These are phyloP conservation scores for Pseudogymnoascus sp. DNA, from an alignment of 2,329 filamentous ascomycete species.

Conservation along the genomic window DNA sequence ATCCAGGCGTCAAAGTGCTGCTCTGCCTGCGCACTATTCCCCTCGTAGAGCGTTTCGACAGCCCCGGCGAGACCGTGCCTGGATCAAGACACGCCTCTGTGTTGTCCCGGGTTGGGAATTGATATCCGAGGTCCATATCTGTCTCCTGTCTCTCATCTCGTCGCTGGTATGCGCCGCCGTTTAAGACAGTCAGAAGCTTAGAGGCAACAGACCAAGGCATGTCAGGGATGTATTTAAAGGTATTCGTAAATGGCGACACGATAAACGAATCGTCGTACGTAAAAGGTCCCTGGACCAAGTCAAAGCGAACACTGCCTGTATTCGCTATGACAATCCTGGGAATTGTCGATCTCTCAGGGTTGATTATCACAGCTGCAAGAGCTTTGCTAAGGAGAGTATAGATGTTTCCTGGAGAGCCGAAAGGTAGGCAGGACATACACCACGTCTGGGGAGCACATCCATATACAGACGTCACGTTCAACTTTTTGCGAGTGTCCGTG, in stretches of 20 bases:
- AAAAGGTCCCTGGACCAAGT: constrained; percentile 88
- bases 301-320: constrained; percentile 87
- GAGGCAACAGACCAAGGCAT: constrained; percentile 71
- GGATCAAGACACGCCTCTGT: constrained; percentile 3
- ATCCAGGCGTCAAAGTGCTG: constrained; percentile 55
- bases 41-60: constrained; percentile 21
- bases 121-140: neutral
- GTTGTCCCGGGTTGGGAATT: neutral
- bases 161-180: constrained; percentile 38
- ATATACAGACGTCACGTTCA: constrained; percentile 65
- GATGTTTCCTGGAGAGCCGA: constrained; percentile 66
- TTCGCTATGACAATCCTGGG: constrained; percentile 74
- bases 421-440: constrained; percentile 76
- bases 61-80: constrained; percentile 16
- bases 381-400: constrained; percentile 56
- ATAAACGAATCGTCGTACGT: constrained; percentile 82
- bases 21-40: constrained; percentile 26
- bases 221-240: constrained; percentile 68
- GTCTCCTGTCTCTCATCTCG: neutral
- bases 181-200: constrained; percentile 55
- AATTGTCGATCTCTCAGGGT: constrained; percentile 50
- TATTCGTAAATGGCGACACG: constrained; percentile 80
- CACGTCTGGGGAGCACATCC: constrained; percentile 74
- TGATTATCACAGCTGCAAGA: constrained; percentile 61
- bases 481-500: constrained; percentile 55